Evolutionary conservation across 2,329 filamentous ascomycete genomes (phyloP).

Genomic region (Arthrobotrys pseudoclavata): DNA sequence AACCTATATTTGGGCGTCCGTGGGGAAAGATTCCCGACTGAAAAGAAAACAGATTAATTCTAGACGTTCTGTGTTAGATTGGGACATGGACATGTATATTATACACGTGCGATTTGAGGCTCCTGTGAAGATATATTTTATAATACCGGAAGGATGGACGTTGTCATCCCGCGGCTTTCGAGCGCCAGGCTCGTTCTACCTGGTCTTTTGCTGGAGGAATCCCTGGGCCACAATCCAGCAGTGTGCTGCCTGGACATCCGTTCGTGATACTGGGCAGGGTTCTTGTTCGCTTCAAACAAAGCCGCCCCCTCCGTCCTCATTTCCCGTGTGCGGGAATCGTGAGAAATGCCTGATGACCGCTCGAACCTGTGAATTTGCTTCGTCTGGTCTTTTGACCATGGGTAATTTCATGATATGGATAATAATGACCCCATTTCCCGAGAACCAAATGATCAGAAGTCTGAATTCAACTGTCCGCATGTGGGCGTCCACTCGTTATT

Average conservation of each 20-base stretch:
- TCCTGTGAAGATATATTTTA: background rate
- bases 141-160: constrained; percentile 18
- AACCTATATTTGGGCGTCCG: constrained; percentile 19
- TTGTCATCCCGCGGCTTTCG: constrained; percentile 24
- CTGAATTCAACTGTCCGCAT: constrained; percentile 22
- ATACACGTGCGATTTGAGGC: background rate
- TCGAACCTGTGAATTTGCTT: constrained; percentile 14
- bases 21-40: constrained; percentile 23
- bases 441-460: background rate
- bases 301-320: constrained; percentile 55
- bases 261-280: constrained; percentile 52
- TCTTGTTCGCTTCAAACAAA: constrained; percentile 59
- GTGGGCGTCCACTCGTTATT: constrained; percentile 27
- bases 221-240: too few species aligned
- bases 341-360: constrained; percentile 19
- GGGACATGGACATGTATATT: background rate
- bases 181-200: constrained; percentile 17
- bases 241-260: constrained; percentile 19
- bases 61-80: constrained; percentile 11
- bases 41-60: background rate
- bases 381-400: constrained; percentile 27
- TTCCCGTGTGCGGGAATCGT: constrained; percentile 37
- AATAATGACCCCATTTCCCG: constrained; percentile 48
- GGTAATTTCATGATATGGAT: constrained; percentile 13
- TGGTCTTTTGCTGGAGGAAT: too few species aligned